Evolutionary conservation across 345 rosid genomes (phyloP).

Genomic region (Corchorus olitorius): DNA sequence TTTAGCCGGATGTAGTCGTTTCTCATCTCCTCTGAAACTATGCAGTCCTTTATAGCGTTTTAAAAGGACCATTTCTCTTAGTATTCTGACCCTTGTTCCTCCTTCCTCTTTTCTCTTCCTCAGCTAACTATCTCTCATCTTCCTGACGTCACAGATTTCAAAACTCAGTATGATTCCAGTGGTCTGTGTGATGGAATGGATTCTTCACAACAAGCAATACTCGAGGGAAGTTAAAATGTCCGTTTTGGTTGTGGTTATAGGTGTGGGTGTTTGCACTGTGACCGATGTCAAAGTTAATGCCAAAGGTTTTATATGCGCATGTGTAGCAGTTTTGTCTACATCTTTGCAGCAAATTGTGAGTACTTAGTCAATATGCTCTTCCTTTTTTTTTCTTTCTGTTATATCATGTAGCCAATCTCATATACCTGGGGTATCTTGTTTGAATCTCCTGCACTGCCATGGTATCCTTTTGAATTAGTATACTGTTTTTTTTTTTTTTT

Average conservation of each 20-base stretch:
- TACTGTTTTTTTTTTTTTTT: no score
- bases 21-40: no score
- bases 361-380: neutral
- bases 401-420: neutral
- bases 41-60: no score
- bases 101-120: neutral
- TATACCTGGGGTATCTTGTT: no score
- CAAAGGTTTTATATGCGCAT: constrained; percentile 89
- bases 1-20: no score
- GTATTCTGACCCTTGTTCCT: neutral
- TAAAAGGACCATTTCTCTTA: neutral
- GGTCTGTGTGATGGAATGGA: constrained; percentile 94
- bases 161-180: constrained; percentile 98
- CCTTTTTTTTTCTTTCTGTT: neutral
- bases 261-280: constrained; percentile 93
- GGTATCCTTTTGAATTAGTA: no score
- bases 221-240: constrained; percentile 73
- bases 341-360: constrained; percentile 97
- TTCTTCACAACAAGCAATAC: constrained; percentile 80
- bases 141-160: constrained; percentile 59
- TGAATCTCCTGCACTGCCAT: no score
- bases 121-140: constrained; percentile 15
- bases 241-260: constrained; percentile 82
- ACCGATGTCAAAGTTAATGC: constrained; percentile 95
- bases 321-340: constrained; percentile 78